A percentile compares a stretch with the other conserved stretches of the same genome.
Evolutionary conservation across 2,329 filamentous ascomycete genomes (phyloP).

Genomic region (Calcarisporium arbuscula): DNA sequence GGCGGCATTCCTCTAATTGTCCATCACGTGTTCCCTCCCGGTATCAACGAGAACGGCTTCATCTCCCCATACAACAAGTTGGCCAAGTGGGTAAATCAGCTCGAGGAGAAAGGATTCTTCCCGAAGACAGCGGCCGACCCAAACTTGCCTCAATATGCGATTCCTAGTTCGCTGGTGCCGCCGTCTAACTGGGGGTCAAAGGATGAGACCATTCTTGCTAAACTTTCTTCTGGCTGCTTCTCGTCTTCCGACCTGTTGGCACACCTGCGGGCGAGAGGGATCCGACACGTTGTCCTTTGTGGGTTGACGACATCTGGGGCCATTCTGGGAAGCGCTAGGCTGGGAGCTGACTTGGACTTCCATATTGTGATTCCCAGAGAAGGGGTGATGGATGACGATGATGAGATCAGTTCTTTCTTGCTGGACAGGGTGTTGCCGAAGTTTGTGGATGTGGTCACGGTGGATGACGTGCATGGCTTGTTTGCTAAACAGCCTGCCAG

Average conservation of each 20-base stretch:
- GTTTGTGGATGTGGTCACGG: no score
- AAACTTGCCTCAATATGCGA: constrained; percentile 1
- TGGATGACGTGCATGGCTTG: no score
- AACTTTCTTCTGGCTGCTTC: constrained; percentile 3
- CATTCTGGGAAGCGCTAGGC: constrained; percentile 4
- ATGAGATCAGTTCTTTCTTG: neutral
- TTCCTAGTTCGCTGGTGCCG: constrained; percentile 1
- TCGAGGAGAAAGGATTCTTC: constrained; percentile 2
- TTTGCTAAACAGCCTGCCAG: no score
- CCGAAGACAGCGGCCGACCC: constrained; percentile 1
- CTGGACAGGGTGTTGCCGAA: constrained; percentile 8
- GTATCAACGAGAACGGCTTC: constrained; percentile 3
- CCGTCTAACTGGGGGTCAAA: constrained; percentile 1
- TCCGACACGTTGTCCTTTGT: constrained; percentile 1
- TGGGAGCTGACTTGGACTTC: constrained; percentile 2
- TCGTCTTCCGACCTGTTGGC: constrained; percentile 3
- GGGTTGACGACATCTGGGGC: constrained; percentile 4
- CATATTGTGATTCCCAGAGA: neutral
- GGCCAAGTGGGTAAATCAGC: constrained; percentile 1
- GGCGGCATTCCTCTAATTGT: constrained; percentile 3
- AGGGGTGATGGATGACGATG: constrained; percentile 3
- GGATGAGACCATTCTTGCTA: constrained; percentile 3
- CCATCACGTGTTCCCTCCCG: constrained; percentile 2
- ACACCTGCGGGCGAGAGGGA: constrained; percentile 2
- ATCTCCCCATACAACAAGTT: constrained; percentile 5